Base-by-base conservation (phyloP, 2,329 filamentous ascomycete genomes). In the Parasarocladium wereldwijsianum region DNA sequence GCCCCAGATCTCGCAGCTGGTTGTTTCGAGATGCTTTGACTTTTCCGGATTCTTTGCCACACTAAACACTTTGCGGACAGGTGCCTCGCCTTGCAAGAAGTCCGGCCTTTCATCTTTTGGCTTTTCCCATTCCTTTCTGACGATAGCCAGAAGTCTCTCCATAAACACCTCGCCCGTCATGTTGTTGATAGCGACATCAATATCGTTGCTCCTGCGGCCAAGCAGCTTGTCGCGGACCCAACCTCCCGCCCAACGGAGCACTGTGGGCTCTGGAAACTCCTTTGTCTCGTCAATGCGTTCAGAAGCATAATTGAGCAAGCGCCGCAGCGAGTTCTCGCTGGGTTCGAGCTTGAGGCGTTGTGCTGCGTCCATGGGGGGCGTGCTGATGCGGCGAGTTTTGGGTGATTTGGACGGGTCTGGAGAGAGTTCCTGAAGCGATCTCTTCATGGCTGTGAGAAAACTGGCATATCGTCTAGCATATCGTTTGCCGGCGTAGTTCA, bases 11-110 rank as follows among this genome's bases (percentile, higher is more conserved):
- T 67, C 79, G 15, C 81, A 84, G 8, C 84, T 93, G 28, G 84
- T 81, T 0, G 87, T 96, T 54, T 93, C 87, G 10, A 96, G 68
- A 48, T 96, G 83, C 56, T 96, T 96, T 13, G 85, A 93, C 57
- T 93, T 94, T 45, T 94, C 85, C 1, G 86, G 87, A 49, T 96
- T 96, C 34, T 78, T 78, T 31, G 79, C 77, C 40, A 94, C 87
- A 51, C 84, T 92, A 62, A 94, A 79, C 18, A 94, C 63, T 38
- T 71, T 77, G 29, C 79, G 76, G 31, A 90, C 62, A 33, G 76
- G 75, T 31, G 66, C 65, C 12, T 54, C 47, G 17, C 50, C 49
- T 23, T 19, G 23, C 28, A 76, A 62, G 8, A 53, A 55, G 43
- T 86, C 77, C 44, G 72, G 75, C 30, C 66, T 58, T 4, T 68